Evolutionary conservation across 352 stramenopile genomes (phyloP).

Genomic region (Phytopythium montanum): DNA sequence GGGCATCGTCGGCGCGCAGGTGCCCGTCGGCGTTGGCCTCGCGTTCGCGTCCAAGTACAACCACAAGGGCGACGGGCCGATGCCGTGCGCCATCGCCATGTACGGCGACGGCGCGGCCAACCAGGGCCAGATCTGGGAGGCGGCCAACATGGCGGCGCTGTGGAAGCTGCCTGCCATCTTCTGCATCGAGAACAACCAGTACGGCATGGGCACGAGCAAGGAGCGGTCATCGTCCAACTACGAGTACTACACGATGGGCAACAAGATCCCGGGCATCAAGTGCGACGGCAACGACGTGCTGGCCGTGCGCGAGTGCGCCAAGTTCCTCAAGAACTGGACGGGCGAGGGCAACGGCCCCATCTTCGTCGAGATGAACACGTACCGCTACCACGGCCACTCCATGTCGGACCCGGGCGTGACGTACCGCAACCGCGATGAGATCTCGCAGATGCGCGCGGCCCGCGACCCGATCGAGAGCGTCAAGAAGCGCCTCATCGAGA

Average conservation of each 20-base stretch:
- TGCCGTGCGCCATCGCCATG: slow-evolving; percentile 95
- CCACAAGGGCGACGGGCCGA: slow-evolving; percentile 84
- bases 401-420: slow-evolving; percentile 99
- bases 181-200: slow-evolving; percentile 99
- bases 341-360: slow-evolving; percentile 97
- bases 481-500: slow-evolving; percentile 97
- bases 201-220: slow-evolving; percentile 99
- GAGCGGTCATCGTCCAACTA: slow-evolving; percentile 96
- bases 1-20: slow-evolving; percentile 98
- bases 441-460: slow-evolving; percentile 97
- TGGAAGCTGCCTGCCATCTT: slow-evolving; percentile 99
- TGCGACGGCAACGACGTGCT: slow-evolving; percentile 99
- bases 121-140: slow-evolving; percentile 99
- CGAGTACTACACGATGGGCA: slow-evolving; percentile 99
- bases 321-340: slow-evolving; percentile 96
- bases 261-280: slow-evolving; percentile 99
- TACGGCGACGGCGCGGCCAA: slow-evolving; percentile 99
- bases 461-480: slow-evolving; percentile 98
- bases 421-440: slow-evolving; percentile 99
- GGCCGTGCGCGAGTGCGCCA: slow-evolving; percentile 94
- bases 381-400: slow-evolving; percentile 99
- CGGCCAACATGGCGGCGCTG: slow-evolving; percentile 96
- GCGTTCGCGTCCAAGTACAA: slow-evolving; percentile 99
- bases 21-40: slow-evolving; percentile 97
- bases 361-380: slow-evolving; percentile 99